Percentiles rank a stretch among this genome's conserved stretches.
Evolutionary conservation across 2,329 filamentous ascomycete genomes (phyloP).

Genomic region (Aspergillus japonicus): DNA sequence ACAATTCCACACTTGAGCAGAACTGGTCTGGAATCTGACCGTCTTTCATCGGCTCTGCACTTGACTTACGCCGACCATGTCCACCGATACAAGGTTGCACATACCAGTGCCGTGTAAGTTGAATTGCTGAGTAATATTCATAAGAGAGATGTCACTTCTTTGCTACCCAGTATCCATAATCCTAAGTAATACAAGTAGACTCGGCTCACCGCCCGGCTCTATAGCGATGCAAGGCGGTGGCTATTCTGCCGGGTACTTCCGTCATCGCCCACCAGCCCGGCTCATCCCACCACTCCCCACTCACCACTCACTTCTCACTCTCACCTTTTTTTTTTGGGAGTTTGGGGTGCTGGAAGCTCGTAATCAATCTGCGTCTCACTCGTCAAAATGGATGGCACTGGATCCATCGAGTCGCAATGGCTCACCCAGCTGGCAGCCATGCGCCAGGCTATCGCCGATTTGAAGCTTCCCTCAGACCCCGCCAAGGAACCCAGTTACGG

Average conservation of each 20-base stretch:
- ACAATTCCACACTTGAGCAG: not conserved
- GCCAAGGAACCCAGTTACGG: constrained; percentile 50
- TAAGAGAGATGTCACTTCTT: too few relatives aligned
- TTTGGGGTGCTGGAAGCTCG: not conserved
- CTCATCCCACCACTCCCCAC: not conserved
- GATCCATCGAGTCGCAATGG: constrained; percentile 63
- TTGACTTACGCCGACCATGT: not conserved
- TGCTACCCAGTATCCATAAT: too few relatives aligned
- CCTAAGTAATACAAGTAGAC: not conserved
- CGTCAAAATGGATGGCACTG: constrained; percentile 20
- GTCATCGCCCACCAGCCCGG: not conserved
- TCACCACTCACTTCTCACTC: not conserved
- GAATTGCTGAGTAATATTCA: too few relatives aligned
- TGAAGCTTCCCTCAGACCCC: constrained; percentile 58
- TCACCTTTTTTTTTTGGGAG: not conserved
- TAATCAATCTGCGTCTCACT: too few relatives aligned
- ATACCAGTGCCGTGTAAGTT: too few relatives aligned
- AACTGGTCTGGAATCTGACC: not conserved
- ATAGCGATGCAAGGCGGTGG: not conserved
- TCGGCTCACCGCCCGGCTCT: not conserved
- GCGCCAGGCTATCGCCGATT: constrained; percentile 75
- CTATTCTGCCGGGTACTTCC: constrained; percentile 2
- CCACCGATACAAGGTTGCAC: too few relatives aligned
- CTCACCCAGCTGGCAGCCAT: constrained; percentile 80
- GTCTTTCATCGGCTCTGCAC: not conserved